These are phyloP conservation scores for Escovopsis sp. DNA, from an alignment of 2,329 filamentous ascomycete species.

Conservation along the genomic window DNA sequence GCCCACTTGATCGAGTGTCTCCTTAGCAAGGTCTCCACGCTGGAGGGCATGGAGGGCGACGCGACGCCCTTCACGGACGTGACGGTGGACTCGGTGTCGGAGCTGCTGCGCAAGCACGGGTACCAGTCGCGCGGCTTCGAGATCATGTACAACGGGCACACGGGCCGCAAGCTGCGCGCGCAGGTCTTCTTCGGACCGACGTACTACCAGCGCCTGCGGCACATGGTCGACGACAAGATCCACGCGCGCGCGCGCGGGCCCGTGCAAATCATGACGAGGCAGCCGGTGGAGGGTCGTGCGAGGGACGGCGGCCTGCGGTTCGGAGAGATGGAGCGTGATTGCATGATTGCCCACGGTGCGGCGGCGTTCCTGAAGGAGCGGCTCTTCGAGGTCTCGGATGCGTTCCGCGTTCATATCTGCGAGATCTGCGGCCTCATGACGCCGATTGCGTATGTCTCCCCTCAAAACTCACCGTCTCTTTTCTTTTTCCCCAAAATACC, in stretches of 20 bases:
- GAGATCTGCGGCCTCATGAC: slow-evolving; percentile 99
- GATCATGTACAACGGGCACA: slow-evolving; percentile 98
- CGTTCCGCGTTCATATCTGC: slow-evolving; percentile 94
- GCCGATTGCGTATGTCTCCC: slow-evolving; percentile 78
- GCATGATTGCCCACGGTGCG: slow-evolving; percentile 99
- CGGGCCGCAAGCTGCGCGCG: slow-evolving; percentile 78
- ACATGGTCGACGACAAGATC: slow-evolving; percentile 99
- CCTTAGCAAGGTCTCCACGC: slow-evolving; percentile 84
- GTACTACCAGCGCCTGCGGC: slow-evolving; percentile 94
- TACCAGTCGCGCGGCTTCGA: slow-evolving; percentile 97
- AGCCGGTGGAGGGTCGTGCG: slow-evolving; percentile 96
- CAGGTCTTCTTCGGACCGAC: slow-evolving; percentile 96
- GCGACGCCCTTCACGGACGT: slow-evolving; percentile 97
- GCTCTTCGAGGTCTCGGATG: slow-evolving; percentile 92
- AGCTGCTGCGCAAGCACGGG: slow-evolving; percentile 70
- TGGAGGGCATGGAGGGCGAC: slow-evolving; percentile 91
- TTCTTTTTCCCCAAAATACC: no score
- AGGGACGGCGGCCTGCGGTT: slow-evolving; percentile 96
- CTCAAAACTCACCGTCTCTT: no score
- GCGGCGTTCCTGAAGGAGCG: slow-evolving; percentile 95
- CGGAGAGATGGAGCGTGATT: slow-evolving; percentile 99
- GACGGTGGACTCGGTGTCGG: slow-evolving; percentile 85
- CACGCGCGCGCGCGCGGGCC: slow-evolving; percentile 95
- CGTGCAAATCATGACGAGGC: slow-evolving; percentile 90
- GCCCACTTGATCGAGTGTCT: slow-evolving; percentile 99